These are phyloP conservation scores for Cymodocea nodosa DNA, from an alignment of 116 monocot species.

Conservation along the genomic window DNA sequence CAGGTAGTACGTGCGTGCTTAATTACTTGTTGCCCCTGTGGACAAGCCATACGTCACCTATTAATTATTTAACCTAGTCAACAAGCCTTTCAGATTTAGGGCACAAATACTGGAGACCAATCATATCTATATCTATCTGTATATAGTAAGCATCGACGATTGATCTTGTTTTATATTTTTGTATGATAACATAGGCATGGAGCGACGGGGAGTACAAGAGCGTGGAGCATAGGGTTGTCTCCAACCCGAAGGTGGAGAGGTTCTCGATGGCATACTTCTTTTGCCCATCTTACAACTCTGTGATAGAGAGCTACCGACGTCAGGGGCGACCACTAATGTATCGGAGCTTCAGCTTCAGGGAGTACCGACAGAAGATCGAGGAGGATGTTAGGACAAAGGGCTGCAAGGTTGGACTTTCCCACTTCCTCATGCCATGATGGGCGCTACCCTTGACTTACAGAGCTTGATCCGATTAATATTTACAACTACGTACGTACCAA, in stretches of 20 bases:
- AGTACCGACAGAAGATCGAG: conserved; percentile 54
- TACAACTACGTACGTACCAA: too few relatives aligned
- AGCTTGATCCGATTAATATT: too few relatives aligned
- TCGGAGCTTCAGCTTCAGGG: conserved; percentile 57
- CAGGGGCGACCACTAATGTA: conserved; percentile 22
- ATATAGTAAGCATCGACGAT: too few relatives aligned
- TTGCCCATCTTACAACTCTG: conserved; percentile 62
- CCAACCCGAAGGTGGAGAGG: conserved; percentile 37
- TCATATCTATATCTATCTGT: too few relatives aligned
- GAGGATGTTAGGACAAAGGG: conserved; percentile 67
- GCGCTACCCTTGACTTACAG: too few relatives aligned
- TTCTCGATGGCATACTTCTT: conserved; percentile 66
- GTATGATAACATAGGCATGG: conserved; percentile 58
- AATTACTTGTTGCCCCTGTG: too few relatives aligned
- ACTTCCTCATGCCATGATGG: conserved; percentile 39
- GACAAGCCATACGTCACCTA: too few relatives aligned
- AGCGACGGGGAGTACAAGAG: conserved; percentile 82
- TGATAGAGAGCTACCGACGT: conserved; percentile 33
- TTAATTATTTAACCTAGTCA: too few relatives aligned
- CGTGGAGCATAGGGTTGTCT: conserved; percentile 59
- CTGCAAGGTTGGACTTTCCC: conserved; percentile 62
- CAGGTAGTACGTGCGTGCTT: too few relatives aligned
- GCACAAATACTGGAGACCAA: too few relatives aligned
- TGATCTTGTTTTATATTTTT: neutral
- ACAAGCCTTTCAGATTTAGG: too few relatives aligned